Conservation (phyloP, 176 grass and related monocot genomes). For the Oryza nivara region DNA sequence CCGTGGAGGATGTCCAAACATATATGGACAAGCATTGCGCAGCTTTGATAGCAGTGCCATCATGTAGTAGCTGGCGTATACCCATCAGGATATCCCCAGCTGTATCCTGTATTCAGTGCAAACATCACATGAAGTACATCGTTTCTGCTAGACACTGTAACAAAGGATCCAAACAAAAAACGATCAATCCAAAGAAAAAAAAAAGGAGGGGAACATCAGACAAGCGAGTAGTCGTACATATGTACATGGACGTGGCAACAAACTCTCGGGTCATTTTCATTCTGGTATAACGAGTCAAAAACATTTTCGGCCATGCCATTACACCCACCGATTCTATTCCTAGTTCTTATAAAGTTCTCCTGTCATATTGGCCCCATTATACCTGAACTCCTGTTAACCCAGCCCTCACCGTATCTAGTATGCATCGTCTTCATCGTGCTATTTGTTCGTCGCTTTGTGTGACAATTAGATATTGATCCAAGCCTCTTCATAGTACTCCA, state of each 20-base stretch:
- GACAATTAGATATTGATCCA: slow-evolving; percentile 12
- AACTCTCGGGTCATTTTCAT: neutral
- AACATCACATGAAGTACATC: neutral
- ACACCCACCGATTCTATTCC: neutral
- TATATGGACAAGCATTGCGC: too few species aligned
- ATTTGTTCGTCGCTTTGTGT: neutral
- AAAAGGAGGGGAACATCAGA: too few species aligned
- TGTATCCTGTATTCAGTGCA: neutral
- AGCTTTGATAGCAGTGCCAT: too few species aligned
- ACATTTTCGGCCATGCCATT: neutral
- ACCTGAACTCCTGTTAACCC: neutral
- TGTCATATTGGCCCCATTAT: neutral
- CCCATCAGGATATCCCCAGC: neutral
- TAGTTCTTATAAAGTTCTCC: neutral
- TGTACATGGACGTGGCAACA: neutral
- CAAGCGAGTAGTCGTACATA: neutral
- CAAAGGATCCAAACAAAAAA: neutral
- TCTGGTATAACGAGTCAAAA: neutral
- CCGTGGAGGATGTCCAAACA: neutral
- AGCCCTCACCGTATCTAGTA: neutral
- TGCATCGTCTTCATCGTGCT: neutral
- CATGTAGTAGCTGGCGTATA: too few species aligned
- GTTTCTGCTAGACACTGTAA: neutral
- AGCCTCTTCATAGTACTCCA: neutral
- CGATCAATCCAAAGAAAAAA: too few species aligned